Evolutionary conservation across 164 flowering plant genomes (phyloP).

Genomic region (Nymphaea thermarum): DNA sequence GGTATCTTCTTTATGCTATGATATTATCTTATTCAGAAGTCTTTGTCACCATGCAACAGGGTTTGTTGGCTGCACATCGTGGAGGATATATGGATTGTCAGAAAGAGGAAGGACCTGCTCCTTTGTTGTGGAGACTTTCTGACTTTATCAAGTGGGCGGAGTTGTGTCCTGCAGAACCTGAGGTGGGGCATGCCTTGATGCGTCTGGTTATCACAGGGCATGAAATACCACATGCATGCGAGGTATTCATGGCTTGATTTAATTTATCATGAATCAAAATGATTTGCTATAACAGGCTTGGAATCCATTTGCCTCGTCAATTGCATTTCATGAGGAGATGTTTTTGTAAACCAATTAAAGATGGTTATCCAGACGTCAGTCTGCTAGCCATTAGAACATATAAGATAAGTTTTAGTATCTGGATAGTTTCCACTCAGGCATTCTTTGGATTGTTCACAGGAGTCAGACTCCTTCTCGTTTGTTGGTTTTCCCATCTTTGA

Average conservation of each 20-base stretch:
- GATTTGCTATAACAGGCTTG: neutral
- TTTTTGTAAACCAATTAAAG: neutral
- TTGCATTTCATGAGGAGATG: neutral
- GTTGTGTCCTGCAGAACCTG: conserved; percentile 94
- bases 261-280: neutral
- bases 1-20: no score
- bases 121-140: conserved; percentile 89
- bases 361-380: no score
- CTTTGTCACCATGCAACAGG: conserved; percentile 25
- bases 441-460: no score
- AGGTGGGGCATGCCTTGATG: conserved; percentile 98
- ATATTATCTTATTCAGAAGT: no score
- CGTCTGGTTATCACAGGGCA: conserved; percentile 97
- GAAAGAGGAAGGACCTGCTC: conserved; percentile 99
- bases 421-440: no score
- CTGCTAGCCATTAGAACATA: no score
- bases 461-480: neutral
- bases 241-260: conserved; percentile 33
- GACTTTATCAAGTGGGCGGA: conserved; percentile 98
- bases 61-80: conserved; percentile 97
- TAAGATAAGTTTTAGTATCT: no score
- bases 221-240: conserved; percentile 98
- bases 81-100: conserved; percentile 99
- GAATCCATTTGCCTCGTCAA: neutral
- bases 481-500: neutral